Conservation (phyloP, 345 rosid species). For the Punica granatum region DNA sequence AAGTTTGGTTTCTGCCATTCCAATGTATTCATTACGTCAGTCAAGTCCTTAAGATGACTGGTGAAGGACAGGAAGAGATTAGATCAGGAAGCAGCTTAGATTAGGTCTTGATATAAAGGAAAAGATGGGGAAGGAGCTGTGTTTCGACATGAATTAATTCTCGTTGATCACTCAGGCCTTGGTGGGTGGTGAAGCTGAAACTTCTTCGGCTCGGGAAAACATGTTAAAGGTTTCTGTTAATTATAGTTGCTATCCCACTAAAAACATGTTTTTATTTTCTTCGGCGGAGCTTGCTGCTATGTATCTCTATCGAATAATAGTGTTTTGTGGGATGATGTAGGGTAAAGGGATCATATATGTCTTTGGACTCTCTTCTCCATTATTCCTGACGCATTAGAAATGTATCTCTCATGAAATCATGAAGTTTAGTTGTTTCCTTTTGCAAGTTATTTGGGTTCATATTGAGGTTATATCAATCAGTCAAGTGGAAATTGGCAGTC, state of each 20-base stretch:
- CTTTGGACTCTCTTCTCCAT: neutral
- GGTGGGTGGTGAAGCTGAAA: neutral
- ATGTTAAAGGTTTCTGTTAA: neutral
- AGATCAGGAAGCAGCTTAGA: neutral
- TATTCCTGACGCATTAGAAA: neutral
- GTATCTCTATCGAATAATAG: neutral
- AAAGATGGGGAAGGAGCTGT: slow-evolving; percentile 12
- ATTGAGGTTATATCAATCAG: neutral
- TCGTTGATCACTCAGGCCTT: slow-evolving; percentile 19
- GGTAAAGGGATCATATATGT: neutral
- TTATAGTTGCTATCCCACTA: slow-evolving; percentile 25
- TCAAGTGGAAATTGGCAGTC: too few relatives aligned
- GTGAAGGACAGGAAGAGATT: neutral
- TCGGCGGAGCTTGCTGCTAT: neutral
- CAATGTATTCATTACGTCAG: neutral
- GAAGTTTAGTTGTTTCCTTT: too few relatives aligned
- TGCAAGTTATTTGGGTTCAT: too few relatives aligned
- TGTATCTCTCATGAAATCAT: neutral
- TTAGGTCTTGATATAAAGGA: neutral
- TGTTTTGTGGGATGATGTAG: neutral
- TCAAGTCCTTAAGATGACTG: neutral
- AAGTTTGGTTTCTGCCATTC: neutral
- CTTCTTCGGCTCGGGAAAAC: neutral
- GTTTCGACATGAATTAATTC: slow-evolving; percentile 18
- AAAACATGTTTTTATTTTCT: slow-evolving; percentile 8